These are phyloP conservation scores for Penicillium cosmopolitanum DNA, from an alignment of 495 filamentous ascomycete species.

Conservation along the genomic window DNA sequence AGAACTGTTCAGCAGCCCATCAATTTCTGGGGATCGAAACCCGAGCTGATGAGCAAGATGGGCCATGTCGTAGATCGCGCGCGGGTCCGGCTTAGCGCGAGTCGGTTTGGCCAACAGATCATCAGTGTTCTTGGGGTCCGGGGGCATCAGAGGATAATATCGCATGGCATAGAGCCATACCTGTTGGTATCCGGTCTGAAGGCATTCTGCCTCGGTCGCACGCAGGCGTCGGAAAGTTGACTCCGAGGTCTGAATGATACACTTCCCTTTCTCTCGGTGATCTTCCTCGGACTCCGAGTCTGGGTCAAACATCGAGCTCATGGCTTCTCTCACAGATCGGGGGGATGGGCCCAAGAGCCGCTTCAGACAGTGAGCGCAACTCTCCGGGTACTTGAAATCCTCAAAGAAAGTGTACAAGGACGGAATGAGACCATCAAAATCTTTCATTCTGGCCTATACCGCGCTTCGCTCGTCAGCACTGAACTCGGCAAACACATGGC, in stretches of 20 bases:
- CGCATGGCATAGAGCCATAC: conserved; percentile 1
- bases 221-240: conserved; percentile 17
- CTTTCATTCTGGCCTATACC: conserved; percentile 27
- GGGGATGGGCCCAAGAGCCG: no score
- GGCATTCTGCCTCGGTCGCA: conserved; percentile 11
- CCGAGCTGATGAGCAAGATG: conserved; percentile 5
- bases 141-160: conserved; percentile 1
- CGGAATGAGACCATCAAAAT: no score
- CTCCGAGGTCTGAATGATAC: conserved; percentile 33
- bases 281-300: no score
- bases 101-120: conserved; percentile 2
- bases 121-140: neutral
- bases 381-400: no score
- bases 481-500: conserved; percentile 33
- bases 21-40: conserved; percentile 4
- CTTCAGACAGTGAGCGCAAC: no score
- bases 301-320: no score
- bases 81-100: conserved; percentile 1
- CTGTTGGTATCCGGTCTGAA: conserved; percentile 28
- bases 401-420: no score
- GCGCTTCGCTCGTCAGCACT: conserved; percentile 21
- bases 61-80: conserved; percentile 12
- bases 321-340: no score
- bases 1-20: neutral
- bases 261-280: no score